Evolutionary conservation across 352 stramenopile genomes (phyloP).

Genomic region (Pythium phragmitis): DNA sequence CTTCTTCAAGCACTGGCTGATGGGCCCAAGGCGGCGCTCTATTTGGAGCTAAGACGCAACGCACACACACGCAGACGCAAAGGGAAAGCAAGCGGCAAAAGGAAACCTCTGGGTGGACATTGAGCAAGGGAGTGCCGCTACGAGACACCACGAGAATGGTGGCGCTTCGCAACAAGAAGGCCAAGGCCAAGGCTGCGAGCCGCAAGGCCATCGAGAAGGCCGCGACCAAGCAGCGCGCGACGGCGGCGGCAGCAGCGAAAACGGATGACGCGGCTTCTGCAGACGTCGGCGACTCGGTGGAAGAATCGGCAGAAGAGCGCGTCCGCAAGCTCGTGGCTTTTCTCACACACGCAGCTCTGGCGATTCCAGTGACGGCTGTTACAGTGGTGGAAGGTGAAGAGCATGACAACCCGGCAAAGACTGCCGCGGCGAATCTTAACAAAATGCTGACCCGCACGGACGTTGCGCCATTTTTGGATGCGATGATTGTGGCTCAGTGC

Average conservation of each 20-base stretch:
- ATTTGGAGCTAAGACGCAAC: slow-evolving; percentile 23
- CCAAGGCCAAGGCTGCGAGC: slow-evolving; percentile 55
- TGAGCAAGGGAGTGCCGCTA: neutral
- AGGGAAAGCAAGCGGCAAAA: neutral
- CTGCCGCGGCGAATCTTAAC: neutral
- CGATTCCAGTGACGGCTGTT: neutral
- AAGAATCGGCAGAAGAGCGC: slow-evolving; percentile 29
- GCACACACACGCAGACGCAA: neutral
- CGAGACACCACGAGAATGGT: slow-evolving; percentile 41
- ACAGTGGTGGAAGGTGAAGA: neutral
- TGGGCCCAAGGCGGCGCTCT: slow-evolving; percentile 21
- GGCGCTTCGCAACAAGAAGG: slow-evolving; percentile 71
- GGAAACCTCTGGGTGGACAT: neutral
- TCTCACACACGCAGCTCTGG: slow-evolving; percentile 41
- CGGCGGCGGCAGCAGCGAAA: slow-evolving; percentile 2
- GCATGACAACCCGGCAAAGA: slow-evolving; percentile 12
- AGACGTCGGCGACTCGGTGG: slow-evolving; percentile 4
- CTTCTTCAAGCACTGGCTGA: slow-evolving; percentile 26
- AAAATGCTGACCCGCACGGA: slow-evolving; percentile 11
- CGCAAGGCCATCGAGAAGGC: slow-evolving; percentile 50
- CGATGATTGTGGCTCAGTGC: slow-evolving; percentile 57
- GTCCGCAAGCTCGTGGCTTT: slow-evolving; percentile 49
- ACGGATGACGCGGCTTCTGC: neutral
- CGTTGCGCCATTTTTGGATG: slow-evolving; percentile 38
- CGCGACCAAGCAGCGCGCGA: slow-evolving; percentile 16